Percentiles rank a stretch among this genome's conserved stretches.
These are phyloP conservation scores for Alternaria infectoria DNA, from an alignment of 2,329 filamentous ascomycete species.

Conservation along the genomic window DNA sequence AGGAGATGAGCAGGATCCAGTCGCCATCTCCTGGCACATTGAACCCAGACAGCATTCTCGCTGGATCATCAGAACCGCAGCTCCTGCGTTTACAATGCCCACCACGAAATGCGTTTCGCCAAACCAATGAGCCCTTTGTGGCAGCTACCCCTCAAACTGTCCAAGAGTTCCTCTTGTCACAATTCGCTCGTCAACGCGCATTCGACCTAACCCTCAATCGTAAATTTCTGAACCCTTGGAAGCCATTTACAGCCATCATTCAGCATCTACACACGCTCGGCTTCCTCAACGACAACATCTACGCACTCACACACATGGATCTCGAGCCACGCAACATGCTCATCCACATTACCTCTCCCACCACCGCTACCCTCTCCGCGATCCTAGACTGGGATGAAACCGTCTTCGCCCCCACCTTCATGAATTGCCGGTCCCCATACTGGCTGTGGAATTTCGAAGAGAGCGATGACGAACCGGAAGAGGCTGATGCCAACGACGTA, in stretches of 20 bases:
- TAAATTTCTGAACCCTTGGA: not conserved
- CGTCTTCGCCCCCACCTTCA: not conserved
- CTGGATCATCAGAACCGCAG: not conserved
- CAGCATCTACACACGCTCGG: not conserved
- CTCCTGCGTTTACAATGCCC: not conserved
- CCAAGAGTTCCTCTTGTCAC: not conserved
- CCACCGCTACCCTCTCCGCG: fast-evolving
- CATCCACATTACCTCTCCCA: fast-evolving
- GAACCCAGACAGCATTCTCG: not conserved
- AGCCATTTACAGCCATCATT: not conserved
- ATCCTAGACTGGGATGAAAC: not conserved
- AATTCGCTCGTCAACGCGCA: not conserved
- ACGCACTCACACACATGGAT: not conserved
- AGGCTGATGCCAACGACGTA: too few relatives aligned
- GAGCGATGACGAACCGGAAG: not conserved
- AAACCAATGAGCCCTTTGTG: too few relatives aligned
- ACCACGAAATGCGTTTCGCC: not conserved
- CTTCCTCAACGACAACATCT: fast-evolving
- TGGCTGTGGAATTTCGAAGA: not conserved
- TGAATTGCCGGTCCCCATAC: not conserved
- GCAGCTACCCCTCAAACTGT: not conserved
- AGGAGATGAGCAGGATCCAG: not conserved
- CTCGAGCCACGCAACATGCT: not conserved
- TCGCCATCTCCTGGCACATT: not conserved
- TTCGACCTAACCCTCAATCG: not conserved